phyloP scores from a whole-genome alignment of 2,329 filamentous ascomycete species.

The Epichloe festucae region DNA sequence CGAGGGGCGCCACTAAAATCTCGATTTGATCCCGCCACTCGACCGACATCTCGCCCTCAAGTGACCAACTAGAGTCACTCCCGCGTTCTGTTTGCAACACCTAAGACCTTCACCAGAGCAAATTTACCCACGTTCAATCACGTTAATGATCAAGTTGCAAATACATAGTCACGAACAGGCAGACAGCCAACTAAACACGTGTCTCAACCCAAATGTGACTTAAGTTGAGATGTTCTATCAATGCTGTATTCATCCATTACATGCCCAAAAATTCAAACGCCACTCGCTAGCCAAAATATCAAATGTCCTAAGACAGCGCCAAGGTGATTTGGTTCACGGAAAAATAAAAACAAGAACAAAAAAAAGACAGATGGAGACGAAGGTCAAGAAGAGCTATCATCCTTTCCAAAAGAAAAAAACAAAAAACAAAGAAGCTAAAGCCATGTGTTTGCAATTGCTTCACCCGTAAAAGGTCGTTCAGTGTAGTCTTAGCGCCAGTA shows the following conservation, averaged over 20 bases:
- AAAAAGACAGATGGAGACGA: neutral
- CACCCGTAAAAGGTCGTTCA: too few relatives aligned
- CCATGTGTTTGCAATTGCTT: too few relatives aligned
- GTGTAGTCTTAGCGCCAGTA: too few relatives aligned
- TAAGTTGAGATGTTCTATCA: neutral
- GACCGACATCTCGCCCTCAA: constrained; percentile 1
- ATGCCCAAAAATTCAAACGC: constrained; percentile 3
- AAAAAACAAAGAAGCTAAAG: too few relatives aligned
- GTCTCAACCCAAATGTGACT: neutral
- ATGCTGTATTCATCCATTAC: neutral
- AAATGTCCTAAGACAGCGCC: neutral
- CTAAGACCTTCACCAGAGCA: neutral
- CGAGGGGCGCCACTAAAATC: neutral
- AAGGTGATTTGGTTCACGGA: neutral
- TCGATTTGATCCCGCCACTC: neutral
- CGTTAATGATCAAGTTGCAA: neutral
- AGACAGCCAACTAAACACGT: too few relatives aligned
- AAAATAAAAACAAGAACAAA: neutral
- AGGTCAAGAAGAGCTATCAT: too few relatives aligned
- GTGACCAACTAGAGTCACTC: neutral
- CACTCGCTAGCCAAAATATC: neutral
- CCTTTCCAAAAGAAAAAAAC: too few relatives aligned
- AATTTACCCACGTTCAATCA: neutral
- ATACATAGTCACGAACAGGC: too few relatives aligned
- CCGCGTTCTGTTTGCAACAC: neutral